phyloP scores from a whole-genome alignment of 768 basidiomycete genomes.

The Scleroderma bovista region DNA sequence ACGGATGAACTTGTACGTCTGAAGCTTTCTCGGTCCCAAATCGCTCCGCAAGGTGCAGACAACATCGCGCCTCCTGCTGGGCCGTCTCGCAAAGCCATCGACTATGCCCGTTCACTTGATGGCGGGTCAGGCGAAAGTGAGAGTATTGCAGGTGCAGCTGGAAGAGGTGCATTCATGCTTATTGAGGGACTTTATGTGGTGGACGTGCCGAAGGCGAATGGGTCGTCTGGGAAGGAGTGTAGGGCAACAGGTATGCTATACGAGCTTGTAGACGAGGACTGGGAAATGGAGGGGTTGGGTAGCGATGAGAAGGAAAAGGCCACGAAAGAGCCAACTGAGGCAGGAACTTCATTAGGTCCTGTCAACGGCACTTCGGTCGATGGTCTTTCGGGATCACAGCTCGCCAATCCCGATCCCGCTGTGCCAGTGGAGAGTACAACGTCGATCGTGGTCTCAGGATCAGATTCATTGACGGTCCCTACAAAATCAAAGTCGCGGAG shows the following conservation, averaged over 20 bases:
- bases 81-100: slow-evolving; percentile 33
- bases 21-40: slow-evolving; percentile 57
- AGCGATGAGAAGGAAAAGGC: slow-evolving; percentile 29
- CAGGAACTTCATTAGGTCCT: slow-evolving; percentile 1
- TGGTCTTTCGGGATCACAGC: slow-evolving; percentile 23
- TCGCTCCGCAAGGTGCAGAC: slow-evolving; percentile 61
- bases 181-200: slow-evolving; percentile 61
- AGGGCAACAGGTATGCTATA: slow-evolving; percentile 70
- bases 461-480: slow-evolving; percentile 12
- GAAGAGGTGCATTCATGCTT: slow-evolving; percentile 67
- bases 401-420: slow-evolving; percentile 26
- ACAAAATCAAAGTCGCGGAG: slow-evolving; percentile 13
- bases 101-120: slow-evolving; percentile 20
- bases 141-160: slow-evolving; percentile 44
- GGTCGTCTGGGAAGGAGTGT: slow-evolving; percentile 47
- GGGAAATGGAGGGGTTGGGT: slow-evolving; percentile 33
- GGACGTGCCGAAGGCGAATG: slow-evolving; percentile 42
- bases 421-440: slow-evolving; percentile 16
- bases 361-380: slow-evolving; percentile 1
- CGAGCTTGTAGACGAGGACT: slow-evolving; percentile 73
- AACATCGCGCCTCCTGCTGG: slow-evolving; percentile 60
- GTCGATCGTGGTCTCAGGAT: slow-evolving; percentile 8
- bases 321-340: slow-evolving; percentile 11
- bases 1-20: slow-evolving; percentile 77
- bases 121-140: background rate